phyloP scores from a whole-genome alignment of 768 basidiomycete genomes.

The Russula griseocarnosa region DNA sequence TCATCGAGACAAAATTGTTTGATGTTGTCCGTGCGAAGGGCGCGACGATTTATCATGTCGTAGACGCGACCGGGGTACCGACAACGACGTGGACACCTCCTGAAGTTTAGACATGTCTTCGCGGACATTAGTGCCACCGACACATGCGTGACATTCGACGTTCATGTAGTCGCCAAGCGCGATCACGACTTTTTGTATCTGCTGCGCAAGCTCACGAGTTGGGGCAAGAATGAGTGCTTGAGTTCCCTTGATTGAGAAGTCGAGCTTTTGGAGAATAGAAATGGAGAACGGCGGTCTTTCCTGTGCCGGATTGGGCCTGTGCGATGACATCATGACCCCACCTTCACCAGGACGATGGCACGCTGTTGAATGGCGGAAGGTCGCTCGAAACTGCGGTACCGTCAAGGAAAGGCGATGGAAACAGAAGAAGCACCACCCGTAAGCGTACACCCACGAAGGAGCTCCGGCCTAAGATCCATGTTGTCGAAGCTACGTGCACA shows the following conservation, averaged over 20 bases:
- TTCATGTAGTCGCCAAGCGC: constrained; percentile 94
- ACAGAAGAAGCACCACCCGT: constrained; percentile 57
- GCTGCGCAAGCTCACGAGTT: constrained; percentile 94
- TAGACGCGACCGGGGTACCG: constrained; percentile 92
- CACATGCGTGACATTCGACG: constrained; percentile 94
- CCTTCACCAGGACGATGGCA: constrained; percentile 96
- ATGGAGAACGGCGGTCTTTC: constrained; percentile 99
- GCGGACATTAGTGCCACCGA: constrained; percentile 95
- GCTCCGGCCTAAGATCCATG: constrained; percentile 95
- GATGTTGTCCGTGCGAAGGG: constrained; percentile 81
- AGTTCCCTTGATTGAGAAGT: constrained; percentile 80
- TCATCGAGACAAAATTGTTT: constrained; percentile 98
- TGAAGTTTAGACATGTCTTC: constrained; percentile 98
- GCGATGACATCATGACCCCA: constrained; percentile 99
- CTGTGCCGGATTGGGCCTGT: constrained; percentile 98
- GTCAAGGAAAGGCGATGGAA: constrained; percentile 7
- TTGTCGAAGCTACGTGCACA: constrained; percentile 76
- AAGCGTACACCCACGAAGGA: constrained; percentile 96
- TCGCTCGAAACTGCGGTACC: constrained; percentile 78
- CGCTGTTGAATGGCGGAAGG: constrained; percentile 99
- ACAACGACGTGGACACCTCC: constrained; percentile 85
- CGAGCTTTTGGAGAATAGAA: constrained; percentile 94
- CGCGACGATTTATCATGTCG: constrained; percentile 96
- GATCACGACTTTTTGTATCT: constrained; percentile 95
- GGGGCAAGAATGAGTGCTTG: constrained; percentile 99